Base-by-base conservation (phyloP, 306 rosid species). In the Hippophae gyantsensis region DNA sequence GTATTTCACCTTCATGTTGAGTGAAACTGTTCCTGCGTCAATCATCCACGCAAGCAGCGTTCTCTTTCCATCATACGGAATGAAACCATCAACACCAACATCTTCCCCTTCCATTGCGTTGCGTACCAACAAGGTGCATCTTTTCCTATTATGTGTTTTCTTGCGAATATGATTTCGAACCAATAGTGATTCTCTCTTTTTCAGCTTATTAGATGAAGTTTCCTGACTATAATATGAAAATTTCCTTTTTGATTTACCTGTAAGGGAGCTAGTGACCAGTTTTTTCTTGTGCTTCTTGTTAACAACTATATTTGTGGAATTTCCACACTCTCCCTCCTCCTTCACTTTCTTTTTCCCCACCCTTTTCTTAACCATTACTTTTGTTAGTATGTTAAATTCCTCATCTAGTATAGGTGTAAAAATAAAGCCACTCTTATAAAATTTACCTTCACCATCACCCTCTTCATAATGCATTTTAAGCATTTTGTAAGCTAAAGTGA, bases 11-110 rank as follows among this genome's bases (percentile, higher is more conserved):
- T 82, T 85, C 64, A 62, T 81, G 75, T 80, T 79, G 61, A 76
- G 78, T 60, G 81, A 61, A 45, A 92, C 67, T 44, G 76, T 82
- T 62, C 95, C 96, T 81, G 72, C 60, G 77, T 85, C 96, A 69
- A 88, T 78, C 96, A 88, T 88, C 99, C 99, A 88, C 41, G 90
- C 56, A 71, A 92, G 75, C 54, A 83, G 71, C 12, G 96, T 88
- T 74, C 95, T 82, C 66, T 84, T 92, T 69, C 99, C 96, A 55
- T 69, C 72, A 71, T 85, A 88, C 13, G 80, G 88, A 42, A 77
- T 69, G 71, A 79, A 86, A 10, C 95, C 99, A 78, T 84, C 86
- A 73, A 46, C 71, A 61, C 69, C 81, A 46, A 93, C 83, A 86
- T 88, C 83, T 6, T 56, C 67, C 64, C 73, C 86, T 60, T 75